Evolutionary conservation across 2,329 filamentous ascomycete species (phyloP).

Genomic region (Epichloe aotearoae): DNA sequence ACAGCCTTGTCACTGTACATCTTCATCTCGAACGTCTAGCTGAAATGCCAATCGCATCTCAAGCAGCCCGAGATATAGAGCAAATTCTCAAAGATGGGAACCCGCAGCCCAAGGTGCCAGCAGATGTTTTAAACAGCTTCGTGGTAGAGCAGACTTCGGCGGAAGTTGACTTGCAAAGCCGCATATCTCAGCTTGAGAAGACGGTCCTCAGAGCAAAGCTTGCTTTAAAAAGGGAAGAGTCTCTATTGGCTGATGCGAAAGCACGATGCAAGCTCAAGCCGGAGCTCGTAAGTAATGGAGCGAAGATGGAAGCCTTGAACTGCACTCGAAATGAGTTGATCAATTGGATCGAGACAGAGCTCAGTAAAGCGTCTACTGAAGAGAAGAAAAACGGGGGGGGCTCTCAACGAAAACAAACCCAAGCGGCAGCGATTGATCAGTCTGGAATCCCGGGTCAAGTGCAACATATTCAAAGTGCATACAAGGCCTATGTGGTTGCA

Average conservation of each 20-base stretch:
- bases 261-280: slow-evolving; percentile 23
- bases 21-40: slow-evolving; percentile 36
- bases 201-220: slow-evolving; percentile 45
- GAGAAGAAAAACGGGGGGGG: slow-evolving; percentile 19
- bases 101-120: slow-evolving; percentile 37
- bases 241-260: slow-evolving; percentile 35
- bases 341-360: slow-evolving; percentile 50
- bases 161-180: slow-evolving; percentile 30
- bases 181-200: slow-evolving; percentile 42
- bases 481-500: slow-evolving; percentile 36
- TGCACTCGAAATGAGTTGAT: slow-evolving; percentile 47
- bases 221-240: slow-evolving; percentile 41
- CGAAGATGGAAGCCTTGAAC: slow-evolving; percentile 39
- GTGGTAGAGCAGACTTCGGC: slow-evolving; percentile 25
- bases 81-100: slow-evolving; percentile 31
- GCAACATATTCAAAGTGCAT: slow-evolving; percentile 38
- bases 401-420: slow-evolving; percentile 13
- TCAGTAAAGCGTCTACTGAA: slow-evolving; percentile 35
- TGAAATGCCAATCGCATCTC: slow-evolving; percentile 37
- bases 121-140: slow-evolving; percentile 37
- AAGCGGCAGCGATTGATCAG: slow-evolving; percentile 11
- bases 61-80: slow-evolving; percentile 35
- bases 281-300: slow-evolving; percentile 22
- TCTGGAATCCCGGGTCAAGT: slow-evolving; percentile 25
- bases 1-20: slow-evolving; percentile 36